phyloP scores from a whole-genome alignment of 2,329 filamentous ascomycete species.

The Esteya vermicola region DNA sequence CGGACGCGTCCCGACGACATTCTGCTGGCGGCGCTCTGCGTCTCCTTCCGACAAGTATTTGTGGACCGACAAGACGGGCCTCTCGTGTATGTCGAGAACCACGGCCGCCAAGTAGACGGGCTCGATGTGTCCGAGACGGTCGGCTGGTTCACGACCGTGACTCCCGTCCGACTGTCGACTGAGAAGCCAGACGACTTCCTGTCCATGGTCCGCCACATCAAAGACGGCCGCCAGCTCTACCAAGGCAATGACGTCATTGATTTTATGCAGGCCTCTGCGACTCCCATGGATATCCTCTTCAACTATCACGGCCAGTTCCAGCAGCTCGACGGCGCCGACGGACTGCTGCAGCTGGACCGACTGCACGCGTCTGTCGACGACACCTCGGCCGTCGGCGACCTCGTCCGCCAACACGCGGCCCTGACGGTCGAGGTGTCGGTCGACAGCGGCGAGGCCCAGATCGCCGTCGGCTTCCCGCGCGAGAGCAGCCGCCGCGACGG shows the following conservation, averaged over 20 bases:
- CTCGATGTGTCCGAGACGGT: conserved; percentile 41
- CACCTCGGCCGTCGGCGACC: conserved; percentile 28
- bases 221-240: too few species aligned
- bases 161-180: not conserved
- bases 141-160: conserved; percentile 46
- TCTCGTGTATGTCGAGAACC: conserved; percentile 39
- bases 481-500: too few species aligned
- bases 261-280: conserved; percentile 21
- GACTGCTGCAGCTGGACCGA: conserved; percentile 32
- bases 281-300: conserved; percentile 43
- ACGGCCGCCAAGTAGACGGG: conserved; percentile 20
- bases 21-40: conserved; percentile 36
- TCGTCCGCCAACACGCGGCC: conserved; percentile 14
- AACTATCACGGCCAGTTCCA: conserved; percentile 37
- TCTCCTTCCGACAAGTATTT: conserved; percentile 42
- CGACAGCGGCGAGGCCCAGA: too few species aligned
- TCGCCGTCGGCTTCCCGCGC: too few species aligned
- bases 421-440: too few species aligned
- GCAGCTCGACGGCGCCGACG: conserved; percentile 30
- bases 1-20: conserved; percentile 38
- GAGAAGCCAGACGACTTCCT: not conserved
- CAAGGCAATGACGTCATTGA: too few species aligned
- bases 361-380: conserved; percentile 23
- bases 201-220: too few species aligned
- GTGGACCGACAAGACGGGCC: conserved; percentile 33